Evolutionary conservation across 2,329 filamentous ascomycete genomes (phyloP).

Genomic region (Cercospora sesami): DNA sequence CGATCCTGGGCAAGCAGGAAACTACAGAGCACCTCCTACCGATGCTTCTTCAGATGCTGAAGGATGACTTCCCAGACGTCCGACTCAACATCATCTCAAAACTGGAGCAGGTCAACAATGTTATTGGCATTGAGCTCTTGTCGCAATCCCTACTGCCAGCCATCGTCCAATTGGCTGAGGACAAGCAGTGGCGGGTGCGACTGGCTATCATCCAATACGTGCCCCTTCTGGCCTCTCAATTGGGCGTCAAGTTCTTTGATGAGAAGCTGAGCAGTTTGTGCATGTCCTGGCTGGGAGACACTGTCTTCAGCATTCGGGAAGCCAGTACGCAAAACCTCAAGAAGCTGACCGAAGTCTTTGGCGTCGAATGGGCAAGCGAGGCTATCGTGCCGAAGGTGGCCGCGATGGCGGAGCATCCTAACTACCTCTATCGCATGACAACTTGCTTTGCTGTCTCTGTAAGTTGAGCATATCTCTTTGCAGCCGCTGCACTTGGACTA

Average conservation of each 20-base stretch:
- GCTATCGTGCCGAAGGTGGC: constrained; percentile 98
- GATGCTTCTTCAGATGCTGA: constrained; percentile 99
- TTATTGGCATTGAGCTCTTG: constrained; percentile 95
- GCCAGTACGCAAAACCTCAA: constrained; percentile 96
- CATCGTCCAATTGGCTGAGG: constrained; percentile 94
- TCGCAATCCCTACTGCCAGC: constrained; percentile 95
- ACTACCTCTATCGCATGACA: constrained; percentile 99
- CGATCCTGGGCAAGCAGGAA: constrained; percentile 97
- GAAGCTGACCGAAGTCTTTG: constrained; percentile 98
- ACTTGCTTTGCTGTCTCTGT: constrained; percentile 99
- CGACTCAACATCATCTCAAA: constrained; percentile 99
- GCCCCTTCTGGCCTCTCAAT: constrained; percentile 87
- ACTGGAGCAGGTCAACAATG: constrained; percentile 95
- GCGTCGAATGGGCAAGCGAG: constrained; percentile 94
- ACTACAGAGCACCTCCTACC: constrained; percentile 95
- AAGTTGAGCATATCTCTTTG: constrained; percentile 47
- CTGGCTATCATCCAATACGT: constrained; percentile 99
- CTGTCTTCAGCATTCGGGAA: constrained; percentile 97
- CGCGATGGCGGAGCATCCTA: constrained; percentile 96
- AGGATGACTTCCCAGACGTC: constrained; percentile 98
- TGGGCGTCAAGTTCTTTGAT: constrained; percentile 97
- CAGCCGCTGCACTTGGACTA: constrained; percentile 6
- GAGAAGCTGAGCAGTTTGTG: constrained; percentile 93
- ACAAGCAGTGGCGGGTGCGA: constrained; percentile 98
- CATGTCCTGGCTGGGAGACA: constrained; percentile 98